These are phyloP conservation scores for Pythium dissimile DNA, from an alignment of 352 stramenopile species.

Conservation along the genomic window DNA sequence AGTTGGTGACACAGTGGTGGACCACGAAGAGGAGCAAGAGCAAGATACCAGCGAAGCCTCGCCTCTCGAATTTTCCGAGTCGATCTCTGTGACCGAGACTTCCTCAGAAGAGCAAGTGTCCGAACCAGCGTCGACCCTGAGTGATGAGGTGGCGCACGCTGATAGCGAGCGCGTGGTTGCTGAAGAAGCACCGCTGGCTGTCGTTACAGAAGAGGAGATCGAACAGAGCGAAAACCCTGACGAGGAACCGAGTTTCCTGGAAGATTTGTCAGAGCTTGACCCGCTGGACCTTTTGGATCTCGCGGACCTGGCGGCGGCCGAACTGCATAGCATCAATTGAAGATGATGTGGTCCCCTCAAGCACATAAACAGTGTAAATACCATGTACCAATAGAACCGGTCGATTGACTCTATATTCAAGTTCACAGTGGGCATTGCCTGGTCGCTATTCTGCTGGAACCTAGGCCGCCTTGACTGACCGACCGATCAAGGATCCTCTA, in stretches of 20 bases:
- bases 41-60: too few relatives aligned
- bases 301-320: slow-evolving; percentile 16
- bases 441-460: too few relatives aligned
- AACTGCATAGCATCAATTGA: slow-evolving; percentile 13
- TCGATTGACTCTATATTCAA: not conserved
- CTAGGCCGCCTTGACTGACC: too few relatives aligned
- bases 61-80: too few relatives aligned
- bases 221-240: not conserved
- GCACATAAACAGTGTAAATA: not conserved
- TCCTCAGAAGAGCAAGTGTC: too few relatives aligned
- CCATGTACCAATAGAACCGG: not conserved
- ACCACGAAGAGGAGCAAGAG: too few relatives aligned
- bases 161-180: not conserved
- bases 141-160: not conserved
- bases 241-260: slow-evolving; percentile 10
- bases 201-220: not conserved
- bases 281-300: slow-evolving; percentile 18
- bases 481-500: too few relatives aligned
- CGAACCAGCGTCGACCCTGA: too few relatives aligned
- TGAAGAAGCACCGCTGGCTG: not conserved
- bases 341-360: not conserved
- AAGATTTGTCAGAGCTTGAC: slow-evolving; percentile 12
- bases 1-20: too few relatives aligned
- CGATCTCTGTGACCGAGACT: too few relatives aligned
- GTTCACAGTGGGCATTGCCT: not conserved